Conservation (phyloP, 2,329 filamentous ascomycete species). For the Colletotrichum theobromicola region DNA sequence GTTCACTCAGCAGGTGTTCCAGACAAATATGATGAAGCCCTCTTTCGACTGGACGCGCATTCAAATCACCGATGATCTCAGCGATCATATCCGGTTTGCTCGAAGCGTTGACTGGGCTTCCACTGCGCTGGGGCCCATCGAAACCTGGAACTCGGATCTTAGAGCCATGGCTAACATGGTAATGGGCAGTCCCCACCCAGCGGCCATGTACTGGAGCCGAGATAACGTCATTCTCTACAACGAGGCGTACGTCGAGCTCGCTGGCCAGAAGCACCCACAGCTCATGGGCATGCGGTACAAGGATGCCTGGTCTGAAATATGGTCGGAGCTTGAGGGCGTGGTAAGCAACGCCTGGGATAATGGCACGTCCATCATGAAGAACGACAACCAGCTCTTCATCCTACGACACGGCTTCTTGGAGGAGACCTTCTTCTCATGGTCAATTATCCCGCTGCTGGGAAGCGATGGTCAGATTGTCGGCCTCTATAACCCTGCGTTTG, state of each 20-base stretch:
- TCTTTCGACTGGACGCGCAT: slow-evolving; percentile 86
- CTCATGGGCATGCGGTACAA: slow-evolving; percentile 77
- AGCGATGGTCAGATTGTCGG: slow-evolving; percentile 76
- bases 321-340: slow-evolving; percentile 71
- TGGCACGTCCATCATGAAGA: slow-evolving; percentile 83
- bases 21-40: slow-evolving; percentile 40
- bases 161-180: slow-evolving; percentile 82
- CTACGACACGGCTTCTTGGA: slow-evolving; percentile 73
- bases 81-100: slow-evolving; percentile 75
- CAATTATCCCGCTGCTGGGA: slow-evolving; percentile 78
- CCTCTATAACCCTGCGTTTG: slow-evolving; percentile 81
- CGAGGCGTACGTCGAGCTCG: slow-evolving; percentile 73
- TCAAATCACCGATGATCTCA: slow-evolving; percentile 65
- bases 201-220: slow-evolving; percentile 80
- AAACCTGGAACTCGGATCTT: slow-evolving; percentile 73
- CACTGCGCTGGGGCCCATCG: slow-evolving; percentile 77
- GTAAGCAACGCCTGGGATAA: slow-evolving; percentile 71
- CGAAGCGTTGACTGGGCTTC: slow-evolving; percentile 75
- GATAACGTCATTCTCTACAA: slow-evolving; percentile 75
- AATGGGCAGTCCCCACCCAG: slow-evolving; percentile 78
- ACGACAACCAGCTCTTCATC: slow-evolving; percentile 80
- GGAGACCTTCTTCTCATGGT: slow-evolving; percentile 85
- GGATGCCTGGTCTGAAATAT: slow-evolving; percentile 76
- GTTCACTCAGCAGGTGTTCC: slow-evolving; percentile 47
- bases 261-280: slow-evolving; percentile 76